These are phyloP conservation scores for Graphilbum fragrans DNA, from an alignment of 2,329 filamentous ascomycete species.

Conservation along the genomic window DNA sequence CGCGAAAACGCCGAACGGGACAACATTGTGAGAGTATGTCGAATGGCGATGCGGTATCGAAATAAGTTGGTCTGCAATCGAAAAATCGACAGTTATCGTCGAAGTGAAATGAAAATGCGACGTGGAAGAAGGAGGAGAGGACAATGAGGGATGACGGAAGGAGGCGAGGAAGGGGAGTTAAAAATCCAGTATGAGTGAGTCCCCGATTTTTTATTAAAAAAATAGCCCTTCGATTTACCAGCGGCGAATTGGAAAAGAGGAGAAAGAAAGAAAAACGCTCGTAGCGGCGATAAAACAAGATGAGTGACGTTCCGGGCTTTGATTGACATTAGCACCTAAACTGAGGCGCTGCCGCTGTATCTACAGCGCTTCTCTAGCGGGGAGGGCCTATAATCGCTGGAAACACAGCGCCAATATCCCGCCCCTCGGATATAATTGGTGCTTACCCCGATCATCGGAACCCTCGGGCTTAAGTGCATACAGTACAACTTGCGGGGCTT, in stretches of 20 bases:
- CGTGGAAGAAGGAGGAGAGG: not conserved
- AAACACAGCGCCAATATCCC: not conserved
- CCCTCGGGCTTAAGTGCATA: not conserved
- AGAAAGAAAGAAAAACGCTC: not conserved
- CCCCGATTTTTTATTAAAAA: not conserved
- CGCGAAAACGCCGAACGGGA: slow-evolving; percentile 8
- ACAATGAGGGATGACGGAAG: not conserved
- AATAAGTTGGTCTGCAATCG: too few relatives aligned
- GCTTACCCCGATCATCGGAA: slow-evolving; percentile 8
- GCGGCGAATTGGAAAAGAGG: not conserved
- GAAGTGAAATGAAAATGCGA: not conserved
- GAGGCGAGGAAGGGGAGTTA: not conserved
- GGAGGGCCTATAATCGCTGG: not conserved
- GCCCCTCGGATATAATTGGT: slow-evolving; percentile 5
- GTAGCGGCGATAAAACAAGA: not conserved
- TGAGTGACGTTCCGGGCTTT: not conserved
- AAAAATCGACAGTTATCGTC: not conserved
- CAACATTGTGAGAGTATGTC: slow-evolving; percentile 6
- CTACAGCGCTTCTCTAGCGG: not conserved
- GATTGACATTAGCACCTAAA: too few relatives aligned
- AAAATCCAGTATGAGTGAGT: not conserved
- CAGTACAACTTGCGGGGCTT: too few relatives aligned
- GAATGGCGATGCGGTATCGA: too few relatives aligned
- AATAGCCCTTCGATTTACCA: not conserved
- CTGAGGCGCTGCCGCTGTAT: not conserved